Evolutionary conservation across 176 grass and related monocot species (phyloP).

Genomic region (Cenchrus fungigraminus): DNA sequence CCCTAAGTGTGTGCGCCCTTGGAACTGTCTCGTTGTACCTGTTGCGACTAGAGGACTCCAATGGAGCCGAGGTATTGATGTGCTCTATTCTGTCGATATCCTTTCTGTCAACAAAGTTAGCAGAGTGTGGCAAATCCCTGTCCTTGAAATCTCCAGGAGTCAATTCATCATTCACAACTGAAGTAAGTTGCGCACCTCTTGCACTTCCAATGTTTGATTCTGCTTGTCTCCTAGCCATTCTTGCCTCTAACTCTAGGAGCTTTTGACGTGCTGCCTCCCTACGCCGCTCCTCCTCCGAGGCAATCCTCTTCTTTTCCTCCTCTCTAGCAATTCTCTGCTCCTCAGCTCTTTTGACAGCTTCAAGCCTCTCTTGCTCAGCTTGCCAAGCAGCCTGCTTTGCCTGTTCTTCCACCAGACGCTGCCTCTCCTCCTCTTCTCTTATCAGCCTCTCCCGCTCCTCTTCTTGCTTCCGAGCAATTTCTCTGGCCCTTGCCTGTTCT

Average conservation of each 20-base stretch:
- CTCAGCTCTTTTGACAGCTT: slow-evolving; percentile 67
- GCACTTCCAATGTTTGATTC: slow-evolving; percentile 40
- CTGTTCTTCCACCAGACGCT: slow-evolving; percentile 75
- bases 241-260: slow-evolving; percentile 87
- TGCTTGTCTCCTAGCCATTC: slow-evolving; percentile 71
- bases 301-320: slow-evolving; percentile 71
- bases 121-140: slow-evolving; percentile 40
- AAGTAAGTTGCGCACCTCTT: slow-evolving; percentile 45
- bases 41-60: slow-evolving; percentile 60
- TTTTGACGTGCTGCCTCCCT: slow-evolving; percentile 90
- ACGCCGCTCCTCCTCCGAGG: slow-evolving; percentile 84
- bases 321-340: slow-evolving; percentile 92
- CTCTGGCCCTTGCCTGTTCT: slow-evolving; percentile 70
- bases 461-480: slow-evolving; percentile 75
- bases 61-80: slow-evolving; percentile 57
- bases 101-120: slow-evolving; percentile 52
- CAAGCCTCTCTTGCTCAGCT: slow-evolving; percentile 86
- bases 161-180: slow-evolving; percentile 52
- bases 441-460: slow-evolving; percentile 84
- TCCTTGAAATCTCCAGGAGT: slow-evolving; percentile 43
- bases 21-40: slow-evolving; percentile 64
- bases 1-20: slow-evolving; percentile 52
- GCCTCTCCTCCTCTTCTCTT: slow-evolving; percentile 79
- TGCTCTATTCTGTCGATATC: slow-evolving; percentile 63
- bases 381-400: slow-evolving; percentile 68